These are phyloP conservation scores for Phalaenopsis aphrodite DNA, from an alignment of 106 monocot genomes.

Conservation along the genomic window DNA sequence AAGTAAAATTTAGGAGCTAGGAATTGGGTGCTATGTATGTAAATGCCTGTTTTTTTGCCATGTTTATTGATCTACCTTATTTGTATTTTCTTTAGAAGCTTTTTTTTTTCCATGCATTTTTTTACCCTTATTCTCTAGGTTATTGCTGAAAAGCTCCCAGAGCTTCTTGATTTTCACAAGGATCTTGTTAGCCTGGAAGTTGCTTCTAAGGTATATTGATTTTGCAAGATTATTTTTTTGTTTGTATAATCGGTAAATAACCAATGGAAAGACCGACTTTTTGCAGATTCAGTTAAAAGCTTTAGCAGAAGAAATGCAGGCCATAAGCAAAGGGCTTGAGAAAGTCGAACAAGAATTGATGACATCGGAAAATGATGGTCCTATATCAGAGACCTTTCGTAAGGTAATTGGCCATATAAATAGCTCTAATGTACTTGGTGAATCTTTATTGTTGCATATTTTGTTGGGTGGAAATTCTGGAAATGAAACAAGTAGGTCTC, in stretches of 20 bases:
- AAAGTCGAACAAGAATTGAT: slow-evolving; percentile 80
- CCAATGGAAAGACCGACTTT: slow-evolving; percentile 6
- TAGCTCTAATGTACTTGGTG: background rate
- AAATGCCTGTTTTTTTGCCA: too few relatives aligned
- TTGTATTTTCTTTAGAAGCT: background rate
- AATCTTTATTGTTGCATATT: background rate
- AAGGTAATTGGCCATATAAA: slow-evolving; percentile 29
- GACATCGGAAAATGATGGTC: slow-evolving; percentile 78
- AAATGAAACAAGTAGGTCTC: background rate
- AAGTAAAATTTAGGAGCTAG: too few relatives aligned
- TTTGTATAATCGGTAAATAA: background rate
- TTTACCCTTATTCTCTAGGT: slow-evolving; percentile 30
- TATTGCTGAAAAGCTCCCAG: slow-evolving; percentile 80
- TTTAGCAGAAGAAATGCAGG: slow-evolving; percentile 90
- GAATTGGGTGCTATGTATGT: too few relatives aligned
- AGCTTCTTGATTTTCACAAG: slow-evolving; percentile 73
- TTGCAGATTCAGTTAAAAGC: slow-evolving; percentile 73
- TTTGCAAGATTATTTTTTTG: background rate
- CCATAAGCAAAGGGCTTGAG: slow-evolving; percentile 76
- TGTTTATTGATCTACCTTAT: background rate
- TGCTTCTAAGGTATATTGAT: slow-evolving; percentile 58
- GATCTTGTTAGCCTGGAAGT: slow-evolving; percentile 72
- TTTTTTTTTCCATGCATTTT: background rate
- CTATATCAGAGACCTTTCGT: slow-evolving; percentile 54
- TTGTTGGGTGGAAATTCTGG: background rate